Base-by-base conservation (phyloP, 305 asterid species). In the Fraxinus albicans region DNA sequence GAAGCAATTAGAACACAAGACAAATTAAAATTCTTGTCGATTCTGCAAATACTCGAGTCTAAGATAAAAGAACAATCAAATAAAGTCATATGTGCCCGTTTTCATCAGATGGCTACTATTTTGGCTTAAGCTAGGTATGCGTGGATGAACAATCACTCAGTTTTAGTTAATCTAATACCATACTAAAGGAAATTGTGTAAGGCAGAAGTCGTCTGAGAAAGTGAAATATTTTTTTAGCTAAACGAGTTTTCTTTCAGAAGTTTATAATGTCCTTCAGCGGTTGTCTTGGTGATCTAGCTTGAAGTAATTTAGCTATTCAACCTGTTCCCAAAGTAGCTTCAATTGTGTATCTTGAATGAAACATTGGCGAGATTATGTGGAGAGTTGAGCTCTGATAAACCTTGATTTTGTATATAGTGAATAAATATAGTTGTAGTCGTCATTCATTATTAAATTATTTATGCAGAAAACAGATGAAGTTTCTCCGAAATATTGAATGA, bases 141-240 rank as follows among this genome's bases (percentile, higher is more conserved):
- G 84, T 84, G 76, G 85, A 73, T 73, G 79, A 75, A 80, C 78
- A 55, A 83, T 76, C 74, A 77, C 72, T 55, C 81, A 80, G 65
- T 29, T 17, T 65, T 69, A 58, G 4, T 70, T 1, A 35, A 23
- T 34, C n/a, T 33, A 35, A 33, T 27, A 17, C 42, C 42, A 70
- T 55, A 42, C 15, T 83, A 17, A 12, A 9, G 19, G 72, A 21
- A 35, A 70, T 76, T 75, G 76, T n/a, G 38, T 74, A 33, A 58
- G 19, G 79, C 34, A 21, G 6, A 77, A 29, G 83, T 73, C 73
- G 63, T n/a, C 38, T n/a, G 9, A 6, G 76, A 38, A 8, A 55
- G 34, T 25, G 29, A 29, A 36, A n/a, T 42, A 47, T 47, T 6
- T 75, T 38, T 73, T 15, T 25, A 63, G 15, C 31, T 21, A 6